These are phyloP conservation scores for Globisporangium radiosum DNA, from an alignment of 352 stramenopile species.

Conservation along the genomic window DNA sequence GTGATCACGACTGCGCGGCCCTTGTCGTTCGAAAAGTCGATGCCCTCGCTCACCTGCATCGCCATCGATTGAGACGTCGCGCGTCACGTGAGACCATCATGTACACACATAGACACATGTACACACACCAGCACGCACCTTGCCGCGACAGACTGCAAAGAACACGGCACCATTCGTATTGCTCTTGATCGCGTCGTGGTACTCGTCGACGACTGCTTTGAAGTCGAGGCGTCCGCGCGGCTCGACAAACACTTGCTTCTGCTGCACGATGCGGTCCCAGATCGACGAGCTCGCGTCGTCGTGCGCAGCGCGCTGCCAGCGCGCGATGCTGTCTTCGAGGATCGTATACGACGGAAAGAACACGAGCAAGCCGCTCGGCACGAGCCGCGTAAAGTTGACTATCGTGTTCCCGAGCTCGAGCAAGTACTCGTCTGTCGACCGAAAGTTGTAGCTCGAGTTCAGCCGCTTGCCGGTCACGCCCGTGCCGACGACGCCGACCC, in stretches of 20 bases:
- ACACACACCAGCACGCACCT: conserved; percentile 37
- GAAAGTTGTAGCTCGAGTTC: conserved; percentile 93
- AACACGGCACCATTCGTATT: conserved; percentile 90
- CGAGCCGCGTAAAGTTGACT: conserved; percentile 89
- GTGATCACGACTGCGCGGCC: conserved; percentile 97
- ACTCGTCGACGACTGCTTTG: conserved; percentile 74
- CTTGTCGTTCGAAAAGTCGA: conserved; percentile 98
- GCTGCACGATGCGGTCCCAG: conserved; percentile 69
- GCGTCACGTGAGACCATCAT: too few relatives aligned
- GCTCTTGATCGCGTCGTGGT: conserved; percentile 62
- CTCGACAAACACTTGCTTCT: conserved; percentile 79
- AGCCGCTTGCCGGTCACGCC: conserved; percentile 92
- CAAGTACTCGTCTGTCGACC: conserved; percentile 92
- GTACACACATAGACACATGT: neutral
- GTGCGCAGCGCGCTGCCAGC: conserved; percentile 48
- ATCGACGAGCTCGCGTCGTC: conserved; percentile 49
- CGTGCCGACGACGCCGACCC: conserved; percentile 87
- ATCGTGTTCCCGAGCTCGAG: conserved; percentile 96
- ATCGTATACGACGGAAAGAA: conserved; percentile 99
- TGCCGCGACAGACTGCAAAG: conserved; percentile 98
- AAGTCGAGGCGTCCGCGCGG: conserved; percentile 69
- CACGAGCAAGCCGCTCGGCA: conserved; percentile 96
- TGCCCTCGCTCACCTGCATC: conserved; percentile 93
- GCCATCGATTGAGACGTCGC: neutral
- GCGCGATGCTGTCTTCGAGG: conserved; percentile 82